A percentile compares a stretch with the other conserved stretches of the same genome.
These are phyloP conservation scores for Annulohypoxylon stygium DNA, from an alignment of 495 filamentous ascomycete genomes.

Conservation along the genomic window DNA sequence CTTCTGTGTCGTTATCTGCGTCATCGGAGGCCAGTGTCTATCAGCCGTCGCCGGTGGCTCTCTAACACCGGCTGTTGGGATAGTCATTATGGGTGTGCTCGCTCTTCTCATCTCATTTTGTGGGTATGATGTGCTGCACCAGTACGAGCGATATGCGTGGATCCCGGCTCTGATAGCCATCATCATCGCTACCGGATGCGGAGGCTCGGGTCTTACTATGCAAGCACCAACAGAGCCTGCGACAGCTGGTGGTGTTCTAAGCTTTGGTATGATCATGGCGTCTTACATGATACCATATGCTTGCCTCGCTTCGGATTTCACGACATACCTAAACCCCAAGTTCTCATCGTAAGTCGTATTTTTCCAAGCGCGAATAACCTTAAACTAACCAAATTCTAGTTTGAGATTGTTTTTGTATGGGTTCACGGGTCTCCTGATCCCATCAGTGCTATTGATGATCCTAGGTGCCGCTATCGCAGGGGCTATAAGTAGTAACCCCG, in stretches of 20 bases:
- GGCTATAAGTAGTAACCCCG: constrained; percentile 55
- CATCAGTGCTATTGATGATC: constrained; percentile 65
- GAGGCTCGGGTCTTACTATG: constrained; percentile 51
- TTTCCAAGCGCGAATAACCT: neutral
- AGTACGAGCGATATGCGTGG: constrained; percentile 74
- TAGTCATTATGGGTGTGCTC: constrained; percentile 66
- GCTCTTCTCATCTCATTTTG: constrained; percentile 70
- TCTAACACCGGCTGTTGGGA: constrained; percentile 61
- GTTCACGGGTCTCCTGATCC: constrained; percentile 61
- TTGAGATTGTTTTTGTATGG: constrained; percentile 60
- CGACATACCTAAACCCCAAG: constrained; percentile 62
- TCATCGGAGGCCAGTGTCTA: constrained; percentile 63
- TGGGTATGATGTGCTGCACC: constrained; percentile 68
- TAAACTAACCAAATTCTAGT: constrained; percentile 35
- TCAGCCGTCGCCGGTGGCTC: constrained; percentile 64
- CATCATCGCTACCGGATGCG: constrained; percentile 59
- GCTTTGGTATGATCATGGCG: constrained; percentile 60
- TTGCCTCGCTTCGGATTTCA: constrained; percentile 62
- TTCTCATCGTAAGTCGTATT: constrained; percentile 56
- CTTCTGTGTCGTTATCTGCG: constrained; percentile 63
- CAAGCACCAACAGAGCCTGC: constrained; percentile 51
- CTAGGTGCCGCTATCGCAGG: constrained; percentile 68
- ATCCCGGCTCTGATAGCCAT: constrained; percentile 67
- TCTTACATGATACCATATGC: constrained; percentile 63
- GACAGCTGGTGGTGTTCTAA: constrained; percentile 50